These are phyloP conservation scores for Pseudomicrostroma phylloplanum DNA, from an alignment of 1,284 basidiomycete species.

Conservation along the genomic window DNA sequence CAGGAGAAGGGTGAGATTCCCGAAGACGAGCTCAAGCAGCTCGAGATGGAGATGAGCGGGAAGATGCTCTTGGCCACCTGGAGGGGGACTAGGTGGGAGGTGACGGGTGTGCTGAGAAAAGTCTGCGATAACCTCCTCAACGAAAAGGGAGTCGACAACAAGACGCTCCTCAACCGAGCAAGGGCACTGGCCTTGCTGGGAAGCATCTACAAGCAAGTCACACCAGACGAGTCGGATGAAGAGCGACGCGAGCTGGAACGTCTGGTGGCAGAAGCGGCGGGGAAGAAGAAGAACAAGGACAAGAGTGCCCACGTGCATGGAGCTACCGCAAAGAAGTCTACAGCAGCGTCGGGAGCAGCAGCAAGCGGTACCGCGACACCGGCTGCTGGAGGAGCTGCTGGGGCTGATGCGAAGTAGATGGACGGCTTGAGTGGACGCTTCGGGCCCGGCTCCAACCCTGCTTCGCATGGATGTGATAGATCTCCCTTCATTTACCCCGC, in stretches of 20 bases:
- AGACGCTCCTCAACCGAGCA: slow-evolving; percentile 42
- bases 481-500: too few species aligned
- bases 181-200: slow-evolving; percentile 43
- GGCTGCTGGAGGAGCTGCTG: too few species aligned
- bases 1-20: slow-evolving; percentile 84
- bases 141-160: slow-evolving; percentile 46
- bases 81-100: slow-evolving; percentile 30
- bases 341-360: too few species aligned
- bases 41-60: slow-evolving; percentile 90
- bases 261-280: slow-evolving; percentile 53
- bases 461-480: too few species aligned
- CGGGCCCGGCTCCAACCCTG: too few species aligned
- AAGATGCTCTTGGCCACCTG: slow-evolving; percentile 54
- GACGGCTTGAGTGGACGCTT: too few species aligned
- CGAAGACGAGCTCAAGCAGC: slow-evolving; percentile 61
- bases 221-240: slow-evolving; percentile 46
- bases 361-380: too few species aligned
- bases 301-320: too few species aligned
- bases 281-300: slow-evolving; percentile 49
- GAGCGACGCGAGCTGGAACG: slow-evolving; percentile 49
- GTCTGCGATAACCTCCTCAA: slow-evolving; percentile 48
- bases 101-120: slow-evolving; percentile 39
- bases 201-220: slow-evolving; percentile 46
- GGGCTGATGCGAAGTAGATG: too few species aligned
- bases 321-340: too few species aligned